Evolutionary conservation across 2,329 filamentous ascomycete genomes (phyloP).

Genomic region (Neonectria sp.): DNA sequence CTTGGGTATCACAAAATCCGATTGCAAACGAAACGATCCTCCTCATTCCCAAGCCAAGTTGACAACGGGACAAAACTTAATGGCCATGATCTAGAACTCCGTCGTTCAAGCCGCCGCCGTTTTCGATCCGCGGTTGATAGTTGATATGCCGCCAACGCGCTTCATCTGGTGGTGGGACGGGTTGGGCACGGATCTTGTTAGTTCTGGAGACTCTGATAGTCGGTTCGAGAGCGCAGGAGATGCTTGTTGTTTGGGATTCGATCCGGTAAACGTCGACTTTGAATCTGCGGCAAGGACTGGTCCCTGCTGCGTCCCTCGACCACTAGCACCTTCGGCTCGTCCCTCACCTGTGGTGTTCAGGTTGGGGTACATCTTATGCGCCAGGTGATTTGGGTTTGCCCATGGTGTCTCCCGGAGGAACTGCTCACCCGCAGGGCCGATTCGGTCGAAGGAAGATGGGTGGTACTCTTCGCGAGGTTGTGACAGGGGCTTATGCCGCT

Average conservation of each 20-base stretch:
- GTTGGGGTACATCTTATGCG: slow-evolving; percentile 68
- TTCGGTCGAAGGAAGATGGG: slow-evolving; percentile 63
- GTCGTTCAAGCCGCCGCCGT: slow-evolving; percentile 51
- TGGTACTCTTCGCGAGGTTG: slow-evolving; percentile 64
- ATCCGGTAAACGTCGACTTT: slow-evolving; percentile 45
- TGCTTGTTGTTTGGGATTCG: slow-evolving; percentile 40
- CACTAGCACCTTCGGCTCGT: slow-evolving; percentile 26
- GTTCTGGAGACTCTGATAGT: slow-evolving; percentile 61
- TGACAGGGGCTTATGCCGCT: slow-evolving; percentile 56
- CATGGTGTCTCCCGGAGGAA: slow-evolving; percentile 92
- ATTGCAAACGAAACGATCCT: slow-evolving; percentile 48
- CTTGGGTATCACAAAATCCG: slow-evolving; percentile 58
- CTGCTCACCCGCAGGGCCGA: slow-evolving; percentile 83
- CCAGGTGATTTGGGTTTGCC: slow-evolving; percentile 90
- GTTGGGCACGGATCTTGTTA: slow-evolving; percentile 56
- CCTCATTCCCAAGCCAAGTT: slow-evolving; percentile 42
- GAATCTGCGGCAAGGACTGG: slow-evolving; percentile 35
- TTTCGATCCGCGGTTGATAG: slow-evolving; percentile 53
- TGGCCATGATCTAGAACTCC: slow-evolving; percentile 32
- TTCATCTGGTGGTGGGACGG: slow-evolving; percentile 52
- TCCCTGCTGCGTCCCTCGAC: slow-evolving; percentile 43
- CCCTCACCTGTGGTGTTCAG: slow-evolving; percentile 33
- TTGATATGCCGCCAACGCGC: slow-evolving; percentile 51
- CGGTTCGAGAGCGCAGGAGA: slow-evolving; percentile 48
- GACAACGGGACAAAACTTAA: slow-evolving; percentile 24